These are phyloP conservation scores for Debaryomycetaceae sp. DNA, from an alignment of 1,139 yeast species.

Conservation along the genomic window DNA sequence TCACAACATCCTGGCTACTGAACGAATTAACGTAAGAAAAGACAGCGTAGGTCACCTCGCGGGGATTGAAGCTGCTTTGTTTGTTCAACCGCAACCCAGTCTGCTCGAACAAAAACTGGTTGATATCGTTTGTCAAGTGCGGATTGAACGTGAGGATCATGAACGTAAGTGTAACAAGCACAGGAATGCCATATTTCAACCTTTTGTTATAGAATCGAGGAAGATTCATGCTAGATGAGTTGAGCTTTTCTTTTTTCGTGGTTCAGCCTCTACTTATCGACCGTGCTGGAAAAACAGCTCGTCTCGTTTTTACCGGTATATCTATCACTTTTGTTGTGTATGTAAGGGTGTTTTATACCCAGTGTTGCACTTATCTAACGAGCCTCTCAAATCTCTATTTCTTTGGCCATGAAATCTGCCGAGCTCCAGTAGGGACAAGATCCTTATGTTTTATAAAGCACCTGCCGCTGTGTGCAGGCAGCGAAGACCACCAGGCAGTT, in stretches of 20 bases:
- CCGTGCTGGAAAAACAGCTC: too few species aligned
- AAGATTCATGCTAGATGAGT: slow-evolving; percentile 6
- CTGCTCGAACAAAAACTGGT: slow-evolving; percentile 21
- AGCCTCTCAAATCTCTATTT: too few species aligned
- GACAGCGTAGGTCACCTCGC: slow-evolving; percentile 19
- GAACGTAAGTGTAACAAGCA: slow-evolving; percentile 13
- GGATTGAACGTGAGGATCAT: slow-evolving; percentile 12
- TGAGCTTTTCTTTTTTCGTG: too few species aligned
- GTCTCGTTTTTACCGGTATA: too few species aligned
- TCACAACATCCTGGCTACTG: slow-evolving; percentile 4
- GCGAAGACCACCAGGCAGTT: not conserved
- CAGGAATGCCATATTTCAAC: slow-evolving; percentile 15
- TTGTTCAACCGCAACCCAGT: slow-evolving; percentile 22
- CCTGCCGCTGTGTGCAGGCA: not conserved
- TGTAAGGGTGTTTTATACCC: too few species aligned
- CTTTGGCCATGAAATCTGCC: too few species aligned
- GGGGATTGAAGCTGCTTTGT: slow-evolving; percentile 26
- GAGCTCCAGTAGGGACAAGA: not conserved
- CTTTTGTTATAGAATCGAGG: slow-evolving; percentile 18
- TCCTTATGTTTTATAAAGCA: not conserved
- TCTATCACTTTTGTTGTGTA: too few species aligned
- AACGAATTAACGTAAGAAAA: slow-evolving; percentile 16
- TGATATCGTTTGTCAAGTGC: slow-evolving; percentile 11
- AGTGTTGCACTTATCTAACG: too few species aligned
- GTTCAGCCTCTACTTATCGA: too few species aligned